These are phyloP conservation scores for Mrakiaceae sp. DNA, from an alignment of 1,284 basidiomycete species.

Conservation along the genomic window DNA sequence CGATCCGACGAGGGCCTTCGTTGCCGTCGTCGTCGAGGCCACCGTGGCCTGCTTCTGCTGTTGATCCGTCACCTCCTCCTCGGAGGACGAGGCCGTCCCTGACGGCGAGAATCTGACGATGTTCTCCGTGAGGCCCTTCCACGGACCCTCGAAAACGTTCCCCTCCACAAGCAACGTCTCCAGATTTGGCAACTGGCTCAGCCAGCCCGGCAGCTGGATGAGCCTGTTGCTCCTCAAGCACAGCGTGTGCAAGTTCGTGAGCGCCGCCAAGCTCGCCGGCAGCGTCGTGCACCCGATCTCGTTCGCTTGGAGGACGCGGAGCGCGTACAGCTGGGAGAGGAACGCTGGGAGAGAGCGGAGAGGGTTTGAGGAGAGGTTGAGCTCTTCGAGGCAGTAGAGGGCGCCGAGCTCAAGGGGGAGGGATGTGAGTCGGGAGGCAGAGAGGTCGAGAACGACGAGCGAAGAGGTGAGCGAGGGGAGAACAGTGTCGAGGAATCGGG, in stretches of 20 bases:
- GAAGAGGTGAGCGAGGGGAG: conserved; percentile 61
- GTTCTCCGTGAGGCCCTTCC: conserved; percentile 67
- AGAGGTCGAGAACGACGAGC: conserved; percentile 80
- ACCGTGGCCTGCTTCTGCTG: neutral
- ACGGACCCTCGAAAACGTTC: conserved; percentile 85
- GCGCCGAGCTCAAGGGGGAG: conserved; percentile 66
- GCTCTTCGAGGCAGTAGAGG: conserved; percentile 76
- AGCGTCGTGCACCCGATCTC: conserved; percentile 65
- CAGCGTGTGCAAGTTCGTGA: conserved; percentile 70
- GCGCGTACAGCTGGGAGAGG: conserved; percentile 57
- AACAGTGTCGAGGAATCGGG: conserved; percentile 53
- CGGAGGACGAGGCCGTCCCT: neutral
- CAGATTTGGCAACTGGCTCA: conserved; percentile 68
- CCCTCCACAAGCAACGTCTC: conserved; percentile 82
- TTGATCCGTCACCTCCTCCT: neutral
- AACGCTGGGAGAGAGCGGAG: conserved; percentile 73
- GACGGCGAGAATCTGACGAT: conserved; percentile 2
- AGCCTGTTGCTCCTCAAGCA: conserved; percentile 81
- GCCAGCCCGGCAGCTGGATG: conserved; percentile 82
- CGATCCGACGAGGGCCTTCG: neutral
- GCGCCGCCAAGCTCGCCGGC: conserved; percentile 52
- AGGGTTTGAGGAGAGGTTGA: conserved; percentile 85
- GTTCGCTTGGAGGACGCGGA: conserved; percentile 83
- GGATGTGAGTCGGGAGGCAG: conserved; percentile 67
- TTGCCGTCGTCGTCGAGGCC: neutral